Evolutionary conservation across 2,329 filamentous ascomycete species (phyloP).

Genomic region (Talaromyces sp.): DNA sequence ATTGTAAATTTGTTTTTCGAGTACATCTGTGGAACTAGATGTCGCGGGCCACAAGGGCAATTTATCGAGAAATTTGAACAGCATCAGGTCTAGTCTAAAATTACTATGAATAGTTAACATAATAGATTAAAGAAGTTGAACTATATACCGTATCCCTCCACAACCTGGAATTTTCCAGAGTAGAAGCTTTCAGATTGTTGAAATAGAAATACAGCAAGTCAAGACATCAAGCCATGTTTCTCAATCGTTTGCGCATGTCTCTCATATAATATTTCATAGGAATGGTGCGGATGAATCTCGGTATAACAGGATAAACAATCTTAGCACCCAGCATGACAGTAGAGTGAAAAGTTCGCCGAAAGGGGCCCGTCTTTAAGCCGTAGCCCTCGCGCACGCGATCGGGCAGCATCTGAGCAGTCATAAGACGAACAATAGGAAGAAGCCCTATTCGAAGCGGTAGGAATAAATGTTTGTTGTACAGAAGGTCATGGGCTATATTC

Average conservation of each 20-base stretch:
- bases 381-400: constrained; percentile 6
- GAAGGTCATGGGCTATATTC: neutral
- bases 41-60: too few relatives aligned
- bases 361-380: constrained; percentile 19
- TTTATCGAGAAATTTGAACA: too few relatives aligned
- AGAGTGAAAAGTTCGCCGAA: constrained; percentile 16
- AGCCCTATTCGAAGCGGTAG: neutral
- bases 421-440: neutral
- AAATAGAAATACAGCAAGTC: too few relatives aligned
- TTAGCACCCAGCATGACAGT: constrained; percentile 15
- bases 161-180: too few relatives aligned
- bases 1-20: too few relatives aligned
- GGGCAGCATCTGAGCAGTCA: neutral
- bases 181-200: too few relatives aligned
- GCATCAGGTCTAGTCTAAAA: too few relatives aligned
- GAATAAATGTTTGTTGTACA: neutral
- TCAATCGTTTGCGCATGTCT: constrained; percentile 18
- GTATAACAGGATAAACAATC: constrained; percentile 19
- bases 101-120: too few relatives aligned
- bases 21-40: too few relatives aligned
- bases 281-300: constrained; percentile 18
- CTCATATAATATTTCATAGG: constrained; percentile 24
- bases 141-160: too few relatives aligned
- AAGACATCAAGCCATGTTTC: neutral
- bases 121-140: too few relatives aligned